These are phyloP conservation scores for Brassica napus DNA, from an alignment of 345 rosid genomes.

Conservation along the genomic window DNA sequence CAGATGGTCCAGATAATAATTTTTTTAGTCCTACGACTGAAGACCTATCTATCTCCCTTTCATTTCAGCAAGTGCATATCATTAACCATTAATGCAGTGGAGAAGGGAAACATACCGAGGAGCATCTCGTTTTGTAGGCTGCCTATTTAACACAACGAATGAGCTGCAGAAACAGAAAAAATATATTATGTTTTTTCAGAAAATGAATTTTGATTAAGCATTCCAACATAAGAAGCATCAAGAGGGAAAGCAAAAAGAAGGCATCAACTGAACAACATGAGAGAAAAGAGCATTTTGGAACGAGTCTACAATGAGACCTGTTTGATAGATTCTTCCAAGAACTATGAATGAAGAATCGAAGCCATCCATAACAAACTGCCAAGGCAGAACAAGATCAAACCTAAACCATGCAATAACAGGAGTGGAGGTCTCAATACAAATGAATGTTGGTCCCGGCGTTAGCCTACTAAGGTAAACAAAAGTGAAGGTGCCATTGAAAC, in stretches of 20 bases:
- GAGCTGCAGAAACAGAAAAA: not conserved
- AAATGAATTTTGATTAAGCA: not conserved
- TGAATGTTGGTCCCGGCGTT: not conserved
- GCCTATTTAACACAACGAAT: not conserved
- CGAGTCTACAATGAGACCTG: not conserved
- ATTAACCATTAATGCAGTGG: not conserved
- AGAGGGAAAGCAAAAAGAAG: not conserved
- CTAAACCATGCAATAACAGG: constrained; percentile 17
- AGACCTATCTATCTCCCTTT: no score
- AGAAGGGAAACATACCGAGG: not conserved
- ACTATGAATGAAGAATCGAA: constrained; percentile 5
- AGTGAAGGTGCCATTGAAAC: not conserved
- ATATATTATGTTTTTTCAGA: no score
- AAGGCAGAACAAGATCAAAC: constrained; percentile 18
- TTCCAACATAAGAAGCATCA: not conserved
- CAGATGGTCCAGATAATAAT: no score
- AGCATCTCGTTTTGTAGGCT: not conserved
- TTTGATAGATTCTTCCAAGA: not conserved
- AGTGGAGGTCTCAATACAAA: not conserved
- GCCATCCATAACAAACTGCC: constrained; percentile 8
- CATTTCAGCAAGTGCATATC: not conserved
- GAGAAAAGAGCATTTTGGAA: not conserved
- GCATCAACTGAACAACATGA: not conserved
- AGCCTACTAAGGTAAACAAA: constrained; percentile 2
- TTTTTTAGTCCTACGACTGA: no score